phyloP scores from a whole-genome alignment of 805 yeast genomes.

The Lipomyces orientalis region DNA sequence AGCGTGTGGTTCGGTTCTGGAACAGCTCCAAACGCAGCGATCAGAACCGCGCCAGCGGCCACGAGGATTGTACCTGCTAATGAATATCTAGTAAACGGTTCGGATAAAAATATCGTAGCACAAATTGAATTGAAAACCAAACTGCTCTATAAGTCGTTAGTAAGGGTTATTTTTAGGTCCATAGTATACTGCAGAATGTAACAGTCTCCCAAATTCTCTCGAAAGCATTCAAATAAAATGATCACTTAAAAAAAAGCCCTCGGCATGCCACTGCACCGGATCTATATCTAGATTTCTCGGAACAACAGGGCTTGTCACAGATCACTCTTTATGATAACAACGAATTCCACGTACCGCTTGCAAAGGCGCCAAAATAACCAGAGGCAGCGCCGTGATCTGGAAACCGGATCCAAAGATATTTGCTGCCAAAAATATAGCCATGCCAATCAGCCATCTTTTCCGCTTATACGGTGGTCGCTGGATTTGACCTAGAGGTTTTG shows the following conservation, averaged over 20 bases:
- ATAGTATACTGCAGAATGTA: not conserved
- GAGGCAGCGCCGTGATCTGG: constrained; percentile 82
- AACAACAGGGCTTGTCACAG: not conserved
- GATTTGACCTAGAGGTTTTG: constrained; percentile 40
- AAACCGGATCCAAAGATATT: constrained; percentile 81
- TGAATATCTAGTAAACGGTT: constrained; percentile 64
- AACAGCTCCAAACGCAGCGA: constrained; percentile 73
- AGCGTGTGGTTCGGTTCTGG: constrained; percentile 60
- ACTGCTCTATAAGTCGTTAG: constrained; percentile 49
- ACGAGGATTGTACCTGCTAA: constrained; percentile 70
- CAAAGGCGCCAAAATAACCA: constrained; percentile 77
- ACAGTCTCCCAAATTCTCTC: not conserved
- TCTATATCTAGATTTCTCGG: not conserved
- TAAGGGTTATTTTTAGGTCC: not conserved
- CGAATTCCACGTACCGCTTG: constrained; percentile 61
- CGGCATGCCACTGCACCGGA: not conserved
- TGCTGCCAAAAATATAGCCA: constrained; percentile 69
- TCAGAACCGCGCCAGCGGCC: constrained; percentile 73
- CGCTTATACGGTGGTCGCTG: constrained; percentile 49
- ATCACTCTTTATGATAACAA: not conserved
- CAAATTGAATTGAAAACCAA: constrained; percentile 83
- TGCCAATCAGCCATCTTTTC: constrained; percentile 76
- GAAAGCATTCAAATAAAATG: not conserved
- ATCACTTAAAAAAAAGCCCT: not conserved
- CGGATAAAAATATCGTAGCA: constrained; percentile 70